phyloP scores from a whole-genome alignment of 805 yeast species.

The Monosporozyma unispora region DNA sequence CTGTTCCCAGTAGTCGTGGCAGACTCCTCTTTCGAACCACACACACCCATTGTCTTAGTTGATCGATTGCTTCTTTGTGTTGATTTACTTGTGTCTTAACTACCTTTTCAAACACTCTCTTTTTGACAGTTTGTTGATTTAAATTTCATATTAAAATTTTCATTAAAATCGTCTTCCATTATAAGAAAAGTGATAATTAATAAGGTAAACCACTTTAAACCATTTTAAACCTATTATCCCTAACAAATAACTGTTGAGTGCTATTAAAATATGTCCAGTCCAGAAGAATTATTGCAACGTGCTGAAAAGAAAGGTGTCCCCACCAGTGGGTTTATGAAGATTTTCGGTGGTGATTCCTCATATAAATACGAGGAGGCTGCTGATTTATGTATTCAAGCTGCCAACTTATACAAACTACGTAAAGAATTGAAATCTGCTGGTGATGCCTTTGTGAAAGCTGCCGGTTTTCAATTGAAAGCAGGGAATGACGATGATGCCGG shows the following conservation, averaged over 20 bases:
- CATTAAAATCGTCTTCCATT: no score
- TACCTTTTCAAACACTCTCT: no score
- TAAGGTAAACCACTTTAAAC: not conserved
- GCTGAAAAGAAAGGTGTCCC: constrained; percentile 66
- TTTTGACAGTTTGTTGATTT: not conserved
- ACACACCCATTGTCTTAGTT: constrained; percentile 5
- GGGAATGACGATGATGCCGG: constrained; percentile 86
- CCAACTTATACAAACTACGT: constrained; percentile 72
- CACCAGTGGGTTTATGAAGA: constrained; percentile 59
- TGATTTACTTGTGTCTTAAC: not conserved
- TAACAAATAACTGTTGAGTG: no score
- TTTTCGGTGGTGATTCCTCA: constrained; percentile 55
- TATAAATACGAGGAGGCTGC: constrained; percentile 83
- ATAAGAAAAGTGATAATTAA: not conserved
- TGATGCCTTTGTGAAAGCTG: constrained; percentile 74
- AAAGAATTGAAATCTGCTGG: constrained; percentile 75
- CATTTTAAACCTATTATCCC: no score
- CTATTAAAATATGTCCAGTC: constrained; percentile 12
- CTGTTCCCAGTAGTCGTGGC: not conserved
- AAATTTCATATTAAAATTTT: not conserved
- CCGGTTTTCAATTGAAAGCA: constrained; percentile 64
- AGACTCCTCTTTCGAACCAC: constrained; percentile 8
- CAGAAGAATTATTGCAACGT: constrained; percentile 30
- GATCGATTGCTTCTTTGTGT: not conserved
- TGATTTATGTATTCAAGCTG: constrained; percentile 85